Percentiles rank a stretch among this genome's conserved stretches.
Conservation (phyloP, 257 asterid genomes). For the Petunia axillaris region DNA sequence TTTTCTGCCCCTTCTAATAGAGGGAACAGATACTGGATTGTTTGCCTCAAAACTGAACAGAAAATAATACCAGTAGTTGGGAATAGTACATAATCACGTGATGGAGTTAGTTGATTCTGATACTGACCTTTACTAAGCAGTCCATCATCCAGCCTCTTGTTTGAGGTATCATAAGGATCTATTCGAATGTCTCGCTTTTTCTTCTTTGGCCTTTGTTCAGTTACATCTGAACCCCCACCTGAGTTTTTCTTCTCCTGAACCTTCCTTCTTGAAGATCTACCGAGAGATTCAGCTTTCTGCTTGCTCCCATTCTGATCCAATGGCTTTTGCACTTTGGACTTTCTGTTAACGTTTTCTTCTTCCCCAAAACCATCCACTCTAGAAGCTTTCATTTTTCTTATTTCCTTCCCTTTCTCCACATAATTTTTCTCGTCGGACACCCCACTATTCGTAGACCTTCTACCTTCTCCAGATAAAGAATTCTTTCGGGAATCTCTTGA, state of each 20-base stretch:
- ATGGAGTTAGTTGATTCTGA: background rate
- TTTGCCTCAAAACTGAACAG: background rate
- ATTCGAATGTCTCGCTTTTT: slow-evolving; percentile 66
- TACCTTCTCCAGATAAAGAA: slow-evolving; percentile 30
- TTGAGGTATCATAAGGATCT: slow-evolving; percentile 81
- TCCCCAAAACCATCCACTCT: slow-evolving; percentile 34
- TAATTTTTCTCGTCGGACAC: slow-evolving; percentile 35
- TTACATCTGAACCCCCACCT: slow-evolving; percentile 40
- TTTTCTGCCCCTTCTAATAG: background rate
- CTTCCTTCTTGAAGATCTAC: slow-evolving; percentile 48
- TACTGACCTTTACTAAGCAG: slow-evolving; percentile 54
- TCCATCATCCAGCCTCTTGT: slow-evolving; percentile 84
- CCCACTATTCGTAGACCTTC: slow-evolving; percentile 39
- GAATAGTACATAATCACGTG: background rate
- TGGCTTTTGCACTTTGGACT: slow-evolving; percentile 33
- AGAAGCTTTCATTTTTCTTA: slow-evolving; percentile 29
- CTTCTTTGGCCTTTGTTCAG: slow-evolving; percentile 60
- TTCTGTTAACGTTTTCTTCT: slow-evolving; percentile 33
- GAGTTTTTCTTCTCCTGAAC: slow-evolving; percentile 43
- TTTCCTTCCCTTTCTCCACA: slow-evolving; percentile 34
- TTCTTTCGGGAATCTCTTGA: slow-evolving; percentile 34
- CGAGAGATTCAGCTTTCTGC: slow-evolving; percentile 34
- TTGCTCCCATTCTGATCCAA: slow-evolving; percentile 37
- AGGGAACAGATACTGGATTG: background rate
- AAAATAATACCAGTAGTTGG: background rate